Percentiles rank a stretch among this genome's conserved stretches.
Evolutionary conservation across 192 early-diverging fungal species (phyloP).

Genomic region (Coemansia sp.): DNA sequence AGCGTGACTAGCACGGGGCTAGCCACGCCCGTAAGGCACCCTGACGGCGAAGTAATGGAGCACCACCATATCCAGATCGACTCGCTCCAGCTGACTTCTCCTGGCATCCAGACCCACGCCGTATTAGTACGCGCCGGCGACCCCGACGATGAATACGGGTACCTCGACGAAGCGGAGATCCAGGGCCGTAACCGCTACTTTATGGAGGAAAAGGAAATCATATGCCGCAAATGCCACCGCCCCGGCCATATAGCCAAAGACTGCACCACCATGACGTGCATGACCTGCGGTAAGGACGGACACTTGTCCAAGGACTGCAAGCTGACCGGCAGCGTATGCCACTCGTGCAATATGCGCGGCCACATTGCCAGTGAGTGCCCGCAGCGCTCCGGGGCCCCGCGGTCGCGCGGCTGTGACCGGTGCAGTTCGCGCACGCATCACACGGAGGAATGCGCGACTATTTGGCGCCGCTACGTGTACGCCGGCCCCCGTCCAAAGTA

Average conservation of each 20-base stretch:
- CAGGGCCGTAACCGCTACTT: conserved; percentile 54
- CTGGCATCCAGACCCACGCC: conserved; percentile 6
- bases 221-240: conserved; percentile 41
- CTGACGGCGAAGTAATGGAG: conserved; percentile 12
- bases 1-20: conserved; percentile 26
- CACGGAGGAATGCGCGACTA: conserved; percentile 45
- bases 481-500: conserved; percentile 12
- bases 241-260: conserved; percentile 47
- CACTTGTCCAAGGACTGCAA: conserved; percentile 45
- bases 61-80: conserved; percentile 39
- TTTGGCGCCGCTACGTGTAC: conserved; percentile 54
- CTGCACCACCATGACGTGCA: conserved; percentile 40
- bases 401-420: conserved; percentile 20
- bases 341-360: conserved; percentile 51
- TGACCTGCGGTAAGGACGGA: conserved; percentile 40
- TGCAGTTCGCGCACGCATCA: conserved; percentile 34
- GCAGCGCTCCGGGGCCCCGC: conserved; percentile 14
- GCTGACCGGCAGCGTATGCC: conserved; percentile 42
- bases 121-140: conserved; percentile 8
- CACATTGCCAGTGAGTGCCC: conserved; percentile 46
- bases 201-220: conserved; percentile 51
- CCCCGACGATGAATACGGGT: conserved; percentile 42
- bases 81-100: conserved; percentile 15
- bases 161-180: conserved; percentile 53
- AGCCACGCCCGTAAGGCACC: conserved; percentile 13